phyloP scores from a whole-genome alignment of 345 rosid genomes.

The Citrus inodora region DNA sequence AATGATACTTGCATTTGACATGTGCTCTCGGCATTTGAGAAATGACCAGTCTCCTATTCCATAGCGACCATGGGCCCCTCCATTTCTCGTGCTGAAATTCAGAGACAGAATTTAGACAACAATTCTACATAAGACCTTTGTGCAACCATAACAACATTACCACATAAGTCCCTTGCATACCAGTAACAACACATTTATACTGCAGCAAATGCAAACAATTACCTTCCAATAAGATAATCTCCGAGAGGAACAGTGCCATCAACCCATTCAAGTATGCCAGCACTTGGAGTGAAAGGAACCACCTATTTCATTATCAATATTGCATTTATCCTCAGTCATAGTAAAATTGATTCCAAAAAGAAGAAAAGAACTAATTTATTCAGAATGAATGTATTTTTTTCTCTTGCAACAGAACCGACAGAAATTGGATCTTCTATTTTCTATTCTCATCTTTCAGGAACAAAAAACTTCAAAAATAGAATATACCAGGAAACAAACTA shows the following conservation, averaged over 20 bases:
- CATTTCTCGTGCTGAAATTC: slow-evolving; percentile 69
- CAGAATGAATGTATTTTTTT: neutral
- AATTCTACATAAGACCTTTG: slow-evolving; percentile 6
- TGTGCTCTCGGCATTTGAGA: slow-evolving; percentile 75
- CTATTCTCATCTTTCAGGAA: neutral
- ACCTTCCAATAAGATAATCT: slow-evolving; percentile 96
- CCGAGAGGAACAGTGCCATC: slow-evolving; percentile 95
- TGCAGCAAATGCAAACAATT: slow-evolving; percentile 13
- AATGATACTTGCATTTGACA: slow-evolving; percentile 60
- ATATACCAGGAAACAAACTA: neutral
- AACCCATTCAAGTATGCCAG: slow-evolving; percentile 99
- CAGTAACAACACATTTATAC: slow-evolving; percentile 2
- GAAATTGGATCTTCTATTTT: neutral
- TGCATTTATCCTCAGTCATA: slow-evolving; percentile 1
- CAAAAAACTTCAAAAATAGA: neutral
- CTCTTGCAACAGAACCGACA: neutral
- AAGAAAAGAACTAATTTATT: neutral
- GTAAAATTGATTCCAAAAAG: neutral
- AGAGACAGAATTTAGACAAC: slow-evolving; percentile 4
- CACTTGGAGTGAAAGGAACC: slow-evolving; percentile 96
- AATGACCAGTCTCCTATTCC: slow-evolving; percentile 83
- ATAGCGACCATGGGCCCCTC: slow-evolving; percentile 91
- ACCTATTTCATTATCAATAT: slow-evolving; percentile 51
- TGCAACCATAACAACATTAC: neutral
- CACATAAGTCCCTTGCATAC: slow-evolving; percentile 5